Base-by-base conservation (phyloP, 192 early-diverging fungal species). In the Podila verticillata region DNA sequence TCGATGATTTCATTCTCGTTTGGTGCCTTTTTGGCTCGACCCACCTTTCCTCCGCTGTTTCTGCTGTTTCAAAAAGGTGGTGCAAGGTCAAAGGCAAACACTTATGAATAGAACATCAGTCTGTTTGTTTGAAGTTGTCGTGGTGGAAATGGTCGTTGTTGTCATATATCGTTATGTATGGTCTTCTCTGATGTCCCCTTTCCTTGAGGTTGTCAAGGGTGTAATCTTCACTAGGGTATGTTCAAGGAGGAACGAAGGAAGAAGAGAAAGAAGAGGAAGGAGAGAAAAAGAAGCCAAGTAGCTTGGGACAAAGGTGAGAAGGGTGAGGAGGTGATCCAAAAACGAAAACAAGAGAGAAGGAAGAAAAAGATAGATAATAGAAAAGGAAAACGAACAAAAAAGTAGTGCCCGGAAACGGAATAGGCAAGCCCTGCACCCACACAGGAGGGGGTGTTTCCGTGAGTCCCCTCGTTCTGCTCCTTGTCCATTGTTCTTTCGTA, bases 171-270 rank as follows among this genome's bases (percentile, higher is more conserved):
- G 39, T 44, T 44, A 44, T 44, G 17, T 44, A 15, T 44, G 13
- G 0, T 15, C 4, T 44, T 44, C 17, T 44, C 39, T 44, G 17
- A 15, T 44, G 4, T 44, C 39, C 17, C 39, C 39, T 44, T 44
- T 44, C 39, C 1, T 44, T 15, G 39, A 54, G 20, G n/a, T 24
- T 24, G 51, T 54, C 20, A 7, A 54, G 51, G 20, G 51, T 54
- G 24, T 26, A 26, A 4, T n/a, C 51, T 26, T 8, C 20, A 26
- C 51, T 10, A 24, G 24, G 3, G 51, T 54, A 54, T 26, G 24
- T 9, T 54, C 29, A 65, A 20, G 61, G 29, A 64, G 44, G 63
- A 65, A 47, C 19, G 36, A 65, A 47, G 39, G 44, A 48, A 7
- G 44, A 44, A 26, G 44, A 29, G 4, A 28, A 26, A 24, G 47